These are phyloP conservation scores for Ceriops zippeliana DNA, from an alignment of 345 rosid genomes.

Conservation along the genomic window DNA sequence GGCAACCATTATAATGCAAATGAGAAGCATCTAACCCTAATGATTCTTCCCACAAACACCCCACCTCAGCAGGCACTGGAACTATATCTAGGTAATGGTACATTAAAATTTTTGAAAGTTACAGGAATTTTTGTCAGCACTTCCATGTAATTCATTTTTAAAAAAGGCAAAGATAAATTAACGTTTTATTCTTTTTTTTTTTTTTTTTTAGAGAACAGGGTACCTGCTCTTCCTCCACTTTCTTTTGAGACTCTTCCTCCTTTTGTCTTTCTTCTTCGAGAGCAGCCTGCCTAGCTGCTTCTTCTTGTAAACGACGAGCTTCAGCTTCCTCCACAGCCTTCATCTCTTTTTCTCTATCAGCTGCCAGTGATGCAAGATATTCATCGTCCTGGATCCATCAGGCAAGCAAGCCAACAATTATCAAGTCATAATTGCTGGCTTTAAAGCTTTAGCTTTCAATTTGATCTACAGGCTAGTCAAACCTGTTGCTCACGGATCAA, in stretches of 20 bases:
- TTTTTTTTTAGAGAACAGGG: not conserved
- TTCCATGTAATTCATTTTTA: not conserved
- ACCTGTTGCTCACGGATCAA: constrained; percentile 99
- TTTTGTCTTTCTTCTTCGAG: constrained; percentile 64
- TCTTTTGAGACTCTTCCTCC: constrained; percentile 72
- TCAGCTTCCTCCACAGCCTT: constrained; percentile 82
- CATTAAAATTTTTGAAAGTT: too few species aligned
- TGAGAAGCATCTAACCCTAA: too few species aligned
- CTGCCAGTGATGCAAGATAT: constrained; percentile 90
- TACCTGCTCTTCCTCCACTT: constrained; percentile 90
- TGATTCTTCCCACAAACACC: too few species aligned
- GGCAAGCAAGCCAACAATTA: not conserved
- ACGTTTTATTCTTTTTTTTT: not conserved
- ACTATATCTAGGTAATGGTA: too few species aligned
- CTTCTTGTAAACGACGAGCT: constrained; percentile 68
- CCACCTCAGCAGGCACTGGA: too few species aligned
- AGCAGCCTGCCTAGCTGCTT: constrained; percentile 70
- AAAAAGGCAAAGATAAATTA: not conserved
- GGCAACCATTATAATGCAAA: too few species aligned
- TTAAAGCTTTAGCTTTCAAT: not conserved
- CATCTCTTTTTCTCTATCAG: constrained; percentile 91
- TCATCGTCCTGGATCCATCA: constrained; percentile 78
- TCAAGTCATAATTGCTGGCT: constrained; percentile 1
- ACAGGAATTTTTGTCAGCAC: not conserved
- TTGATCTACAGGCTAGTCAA: constrained; percentile 3